Evolutionary conservation across 2,329 filamentous ascomycete genomes (phyloP).

Genomic region (Pezicula radicicola): DNA sequence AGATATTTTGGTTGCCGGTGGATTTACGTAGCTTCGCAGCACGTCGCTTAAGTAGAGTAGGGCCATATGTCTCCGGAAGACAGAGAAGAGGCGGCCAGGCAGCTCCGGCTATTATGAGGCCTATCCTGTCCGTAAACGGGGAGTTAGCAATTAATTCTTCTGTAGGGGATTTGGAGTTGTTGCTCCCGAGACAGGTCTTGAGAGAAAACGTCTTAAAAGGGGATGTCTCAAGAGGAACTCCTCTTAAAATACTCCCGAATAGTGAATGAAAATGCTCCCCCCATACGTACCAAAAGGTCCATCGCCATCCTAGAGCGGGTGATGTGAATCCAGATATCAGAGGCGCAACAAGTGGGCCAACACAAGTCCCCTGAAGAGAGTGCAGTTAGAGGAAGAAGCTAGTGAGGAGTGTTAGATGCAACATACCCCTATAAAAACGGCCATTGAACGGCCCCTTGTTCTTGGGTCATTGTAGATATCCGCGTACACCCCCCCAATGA

Average conservation of each 20-base stretch:
- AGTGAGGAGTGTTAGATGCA: neutral
- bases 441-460: slow-evolving; percentile 56
- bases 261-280: too few species aligned
- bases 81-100: slow-evolving; percentile 58
- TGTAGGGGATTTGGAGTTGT: too few species aligned
- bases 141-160: too few species aligned
- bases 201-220: too few species aligned
- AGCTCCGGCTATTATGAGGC: slow-evolving; percentile 58
- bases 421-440: slow-evolving; percentile 59
- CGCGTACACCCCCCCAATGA: slow-evolving; percentile 62
- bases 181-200: too few species aligned
- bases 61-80: slow-evolving; percentile 61
- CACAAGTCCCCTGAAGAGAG: slow-evolving; percentile 51
- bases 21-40: slow-evolving; percentile 55
- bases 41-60: slow-evolving; percentile 57
- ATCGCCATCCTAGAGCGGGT: slow-evolving; percentile 55
- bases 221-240: too few species aligned
- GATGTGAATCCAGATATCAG: slow-evolving; percentile 59
- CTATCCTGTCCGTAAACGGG: slow-evolving; percentile 34
- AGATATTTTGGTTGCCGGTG: slow-evolving; percentile 52
- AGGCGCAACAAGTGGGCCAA: slow-evolving; percentile 61
- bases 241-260: too few species aligned
- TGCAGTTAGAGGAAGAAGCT: slow-evolving; percentile 1
- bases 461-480: slow-evolving; percentile 60
- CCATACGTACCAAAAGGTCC: slow-evolving; percentile 47